Evolutionary conservation across 2,329 filamentous ascomycete genomes (phyloP).

Genomic region (Scleromitrula shiraiana): DNA sequence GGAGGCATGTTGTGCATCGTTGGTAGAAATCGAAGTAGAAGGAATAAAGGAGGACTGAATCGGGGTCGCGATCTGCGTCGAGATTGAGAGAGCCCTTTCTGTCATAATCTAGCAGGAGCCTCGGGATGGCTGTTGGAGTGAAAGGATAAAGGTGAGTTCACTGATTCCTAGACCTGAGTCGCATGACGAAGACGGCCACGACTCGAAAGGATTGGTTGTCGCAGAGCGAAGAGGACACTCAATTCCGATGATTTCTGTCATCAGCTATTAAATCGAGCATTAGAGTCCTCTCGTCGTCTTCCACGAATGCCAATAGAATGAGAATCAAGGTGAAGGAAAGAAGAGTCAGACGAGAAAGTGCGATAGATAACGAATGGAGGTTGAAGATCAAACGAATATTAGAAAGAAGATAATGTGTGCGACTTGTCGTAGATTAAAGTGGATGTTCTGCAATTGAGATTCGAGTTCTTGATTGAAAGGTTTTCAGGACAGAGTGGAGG

Average conservation of each 20-base stretch:
- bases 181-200: slow-evolving; percentile 32
- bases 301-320: slow-evolving; percentile 3
- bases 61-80: slow-evolving; percentile 31
- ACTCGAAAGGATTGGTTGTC: slow-evolving; percentile 27
- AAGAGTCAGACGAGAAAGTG: neutral
- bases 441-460: slow-evolving; percentile 7
- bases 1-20: slow-evolving; percentile 28
- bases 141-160: slow-evolving; percentile 29
- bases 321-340: slow-evolving; percentile 1
- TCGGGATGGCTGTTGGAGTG: slow-evolving; percentile 27
- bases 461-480: slow-evolving; percentile 8
- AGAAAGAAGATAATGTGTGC: neutral
- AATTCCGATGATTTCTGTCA: slow-evolving; percentile 19
- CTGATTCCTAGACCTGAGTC: slow-evolving; percentile 30
- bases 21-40: slow-evolving; percentile 16
- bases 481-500: slow-evolving; percentile 10
- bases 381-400: neutral
- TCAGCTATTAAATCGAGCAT: slow-evolving; percentile 19
- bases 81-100: slow-evolving; percentile 30
- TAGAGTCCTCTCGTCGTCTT: neutral
- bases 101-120: slow-evolving; percentile 33
- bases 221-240: slow-evolving; percentile 22
- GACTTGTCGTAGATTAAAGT: neutral
- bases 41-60: slow-evolving; percentile 21
- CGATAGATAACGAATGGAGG: neutral